phyloP scores from a whole-genome alignment of 768 basidiomycete genomes.

The Trametes cingulata region DNA sequence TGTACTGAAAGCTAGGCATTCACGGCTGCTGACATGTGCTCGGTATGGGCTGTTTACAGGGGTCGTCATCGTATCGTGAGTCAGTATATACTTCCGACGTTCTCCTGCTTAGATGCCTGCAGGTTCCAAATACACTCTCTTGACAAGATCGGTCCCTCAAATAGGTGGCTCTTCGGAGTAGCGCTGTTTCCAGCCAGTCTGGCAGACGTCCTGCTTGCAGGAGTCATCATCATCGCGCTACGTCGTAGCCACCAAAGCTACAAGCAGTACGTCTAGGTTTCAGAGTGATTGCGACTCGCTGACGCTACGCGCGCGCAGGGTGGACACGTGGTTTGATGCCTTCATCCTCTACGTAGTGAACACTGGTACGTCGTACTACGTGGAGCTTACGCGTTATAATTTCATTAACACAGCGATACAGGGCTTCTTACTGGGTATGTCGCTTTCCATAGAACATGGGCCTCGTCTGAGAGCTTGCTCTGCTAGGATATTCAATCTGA shows the following conservation, averaged over 20 bases:
- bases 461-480: background rate
- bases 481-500: background rate
- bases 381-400: background rate
- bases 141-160: background rate
- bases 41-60: too few species aligned
- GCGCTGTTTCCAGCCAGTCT: background rate
- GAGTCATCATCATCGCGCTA: background rate
- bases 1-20: too few species aligned
- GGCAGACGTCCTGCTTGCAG: background rate
- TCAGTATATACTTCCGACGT: background rate
- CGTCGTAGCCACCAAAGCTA: background rate
- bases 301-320: background rate
- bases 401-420: background rate
- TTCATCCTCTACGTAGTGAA: background rate
- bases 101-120: background rate
- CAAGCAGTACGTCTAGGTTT: background rate
- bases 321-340: background rate
- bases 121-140: background rate
- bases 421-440: conserved; percentile 1
- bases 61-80: background rate
- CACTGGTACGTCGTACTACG: background rate
- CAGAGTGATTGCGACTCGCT: background rate
- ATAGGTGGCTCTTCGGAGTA: background rate
- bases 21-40: too few species aligned
- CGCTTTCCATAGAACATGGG: background rate